phyloP scores from a whole-genome alignment of 2,329 filamentous ascomycete species.

The Trichoderma koningiopsis region DNA sequence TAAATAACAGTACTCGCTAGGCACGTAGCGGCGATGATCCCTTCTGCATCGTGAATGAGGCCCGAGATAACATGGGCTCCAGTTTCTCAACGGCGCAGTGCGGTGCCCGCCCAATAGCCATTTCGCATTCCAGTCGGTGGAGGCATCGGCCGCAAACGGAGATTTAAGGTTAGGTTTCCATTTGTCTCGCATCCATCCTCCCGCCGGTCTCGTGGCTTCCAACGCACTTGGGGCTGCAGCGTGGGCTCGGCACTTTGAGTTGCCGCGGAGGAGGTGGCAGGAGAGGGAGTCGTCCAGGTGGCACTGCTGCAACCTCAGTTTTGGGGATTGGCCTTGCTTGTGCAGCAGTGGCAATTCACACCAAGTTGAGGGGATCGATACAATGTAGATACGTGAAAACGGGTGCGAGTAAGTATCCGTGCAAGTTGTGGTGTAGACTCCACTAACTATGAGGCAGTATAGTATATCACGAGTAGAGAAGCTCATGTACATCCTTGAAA shows the following conservation, averaged over 20 bases:
- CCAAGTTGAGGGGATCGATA: background rate
- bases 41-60: conserved; percentile 1
- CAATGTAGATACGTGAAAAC: background rate
- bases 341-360: background rate
- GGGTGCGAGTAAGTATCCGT: background rate
- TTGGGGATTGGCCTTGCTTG: background rate
- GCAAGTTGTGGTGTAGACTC: background rate
- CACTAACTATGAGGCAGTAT: background rate
- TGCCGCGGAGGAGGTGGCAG: background rate
- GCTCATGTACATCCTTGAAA: background rate
- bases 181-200: background rate
- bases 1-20: background rate
- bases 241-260: conserved; percentile 7
- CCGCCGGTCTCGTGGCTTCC: conserved; percentile 8
- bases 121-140: conserved; percentile 7
- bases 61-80: background rate
- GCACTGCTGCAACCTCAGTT: background rate
- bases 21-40: conserved; percentile 5
- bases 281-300: background rate
- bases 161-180: background rate
- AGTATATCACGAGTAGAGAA: background rate
- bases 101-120: background rate
- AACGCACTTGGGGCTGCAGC: conserved; percentile 2
- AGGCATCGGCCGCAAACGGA: conserved; percentile 6
- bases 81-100: background rate